Conservation (phyloP, 345 rosid genomes). For the Gossypium ekmanianum region DNA sequence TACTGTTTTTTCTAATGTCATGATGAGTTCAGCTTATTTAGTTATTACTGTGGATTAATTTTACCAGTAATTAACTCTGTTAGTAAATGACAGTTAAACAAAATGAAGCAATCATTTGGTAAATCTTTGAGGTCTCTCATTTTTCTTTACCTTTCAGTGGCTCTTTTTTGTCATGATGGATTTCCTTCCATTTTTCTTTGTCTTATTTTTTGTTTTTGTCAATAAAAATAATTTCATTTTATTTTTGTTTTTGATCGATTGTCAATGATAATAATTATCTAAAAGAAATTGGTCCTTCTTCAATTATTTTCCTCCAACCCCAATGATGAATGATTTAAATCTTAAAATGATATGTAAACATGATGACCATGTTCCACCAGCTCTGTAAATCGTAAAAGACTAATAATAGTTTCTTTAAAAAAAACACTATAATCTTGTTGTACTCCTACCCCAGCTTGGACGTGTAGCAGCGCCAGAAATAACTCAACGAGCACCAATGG, state of each 20-base stretch:
- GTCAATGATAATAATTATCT: neutral
- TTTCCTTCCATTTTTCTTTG: neutral
- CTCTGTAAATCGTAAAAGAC: neutral
- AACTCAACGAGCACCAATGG: too few species aligned
- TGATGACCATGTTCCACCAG: neutral
- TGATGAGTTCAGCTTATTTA: neutral
- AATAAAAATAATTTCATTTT: neutral
- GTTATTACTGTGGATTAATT: neutral
- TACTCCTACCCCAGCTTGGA: too few species aligned
- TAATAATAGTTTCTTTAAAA: neutral
- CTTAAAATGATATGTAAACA: conserved; percentile 6
- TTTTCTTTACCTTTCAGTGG: neutral
- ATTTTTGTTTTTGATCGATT: neutral
- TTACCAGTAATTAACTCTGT: neutral
- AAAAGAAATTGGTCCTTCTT: neutral
- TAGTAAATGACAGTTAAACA: neutral
- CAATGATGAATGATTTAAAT: conserved; percentile 9
- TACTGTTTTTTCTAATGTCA: neutral
- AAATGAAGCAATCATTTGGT: conserved; percentile 11
- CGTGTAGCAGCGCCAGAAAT: too few species aligned
- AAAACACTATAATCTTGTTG: too few species aligned
- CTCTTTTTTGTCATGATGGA: conserved; percentile 2
- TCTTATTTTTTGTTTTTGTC: neutral
- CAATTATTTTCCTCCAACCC: conserved; percentile 6
- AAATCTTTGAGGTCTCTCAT: conserved; percentile 1